phyloP scores from a whole-genome alignment of 73 alveolate genomes.

The Paramecium octaurelia region DNA sequence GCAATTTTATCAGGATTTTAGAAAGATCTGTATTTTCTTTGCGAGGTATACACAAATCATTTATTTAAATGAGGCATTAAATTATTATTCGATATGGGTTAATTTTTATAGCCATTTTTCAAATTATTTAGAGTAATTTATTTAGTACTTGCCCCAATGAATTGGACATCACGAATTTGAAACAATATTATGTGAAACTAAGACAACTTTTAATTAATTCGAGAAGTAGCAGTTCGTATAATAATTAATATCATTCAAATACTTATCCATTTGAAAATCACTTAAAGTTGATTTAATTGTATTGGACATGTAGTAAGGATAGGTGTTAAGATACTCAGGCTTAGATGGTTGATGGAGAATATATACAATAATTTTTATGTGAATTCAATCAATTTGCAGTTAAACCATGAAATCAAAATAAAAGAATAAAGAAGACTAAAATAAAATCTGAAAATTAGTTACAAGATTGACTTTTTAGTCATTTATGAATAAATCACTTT shows the following conservation, averaged over 20 bases:
- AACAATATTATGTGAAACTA: neutral
- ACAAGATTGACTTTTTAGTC: neutral
- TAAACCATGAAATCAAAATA: no score
- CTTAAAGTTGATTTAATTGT: neutral
- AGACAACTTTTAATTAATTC: neutral
- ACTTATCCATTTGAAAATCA: neutral
- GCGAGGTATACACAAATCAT: neutral
- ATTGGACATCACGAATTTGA: neutral
- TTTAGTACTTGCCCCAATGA: neutral
- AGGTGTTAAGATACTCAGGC: neutral
- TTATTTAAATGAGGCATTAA: neutral
- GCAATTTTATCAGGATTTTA: neutral
- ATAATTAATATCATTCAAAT: neutral
- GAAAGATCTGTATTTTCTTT: neutral
- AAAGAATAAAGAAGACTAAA: neutral
- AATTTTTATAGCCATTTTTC: neutral
- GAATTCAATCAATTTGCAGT: neutral
- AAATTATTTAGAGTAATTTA: neutral
- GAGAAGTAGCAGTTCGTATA: neutral
- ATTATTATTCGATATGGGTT: neutral
- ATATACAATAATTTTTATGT: neutral
- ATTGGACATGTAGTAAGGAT: neutral
- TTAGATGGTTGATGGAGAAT: neutral
- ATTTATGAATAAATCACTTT: neutral
- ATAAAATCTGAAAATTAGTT: neutral